Evolutionary conservation across 2,329 filamentous ascomycete species (phyloP).

Genomic region (Paraphoma chrysanthemicola): DNA sequence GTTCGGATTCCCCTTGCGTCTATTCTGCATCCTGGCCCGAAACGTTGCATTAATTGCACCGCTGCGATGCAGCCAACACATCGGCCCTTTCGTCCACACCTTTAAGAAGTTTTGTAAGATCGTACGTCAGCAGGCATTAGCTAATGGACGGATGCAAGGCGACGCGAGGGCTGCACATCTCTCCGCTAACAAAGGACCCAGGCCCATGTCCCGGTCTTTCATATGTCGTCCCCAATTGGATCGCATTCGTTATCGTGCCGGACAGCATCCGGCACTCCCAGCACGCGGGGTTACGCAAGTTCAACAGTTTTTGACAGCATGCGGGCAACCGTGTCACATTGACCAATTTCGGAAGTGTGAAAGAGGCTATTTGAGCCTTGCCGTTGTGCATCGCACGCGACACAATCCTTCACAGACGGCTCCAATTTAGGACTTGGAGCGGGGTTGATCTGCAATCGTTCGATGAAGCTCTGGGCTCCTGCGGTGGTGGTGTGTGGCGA

Average conservation of each 20-base stretch:
- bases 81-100: background rate
- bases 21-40: too few relatives aligned
- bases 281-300: constrained; percentile 21
- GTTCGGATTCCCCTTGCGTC: too few relatives aligned
- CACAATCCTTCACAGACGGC: constrained; percentile 12
- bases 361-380: background rate
- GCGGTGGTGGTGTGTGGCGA: constrained; percentile 25
- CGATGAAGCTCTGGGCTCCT: constrained; percentile 21
- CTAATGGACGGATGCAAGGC: constrained; percentile 5
- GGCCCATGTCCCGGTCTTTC: background rate
- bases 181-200: constrained; percentile 17
- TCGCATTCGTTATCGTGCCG: constrained; percentile 2
- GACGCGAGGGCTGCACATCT: constrained; percentile 5
- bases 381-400: background rate
- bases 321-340: background rate
- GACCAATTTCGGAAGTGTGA: background rate
- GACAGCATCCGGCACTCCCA: background rate
- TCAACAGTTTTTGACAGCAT: constrained; percentile 11
- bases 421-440: constrained; percentile 20
- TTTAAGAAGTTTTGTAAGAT: background rate
- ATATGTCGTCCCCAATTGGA: background rate
- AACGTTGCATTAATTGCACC: background rate
- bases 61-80: background rate
- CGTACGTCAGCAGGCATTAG: constrained; percentile 23
- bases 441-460: constrained; percentile 27